Evolutionary conservation across 345 rosid genomes (phyloP), one percentile per base, ranked within the genome.

Genomic region (Barbarea vulgaris): DNA sequence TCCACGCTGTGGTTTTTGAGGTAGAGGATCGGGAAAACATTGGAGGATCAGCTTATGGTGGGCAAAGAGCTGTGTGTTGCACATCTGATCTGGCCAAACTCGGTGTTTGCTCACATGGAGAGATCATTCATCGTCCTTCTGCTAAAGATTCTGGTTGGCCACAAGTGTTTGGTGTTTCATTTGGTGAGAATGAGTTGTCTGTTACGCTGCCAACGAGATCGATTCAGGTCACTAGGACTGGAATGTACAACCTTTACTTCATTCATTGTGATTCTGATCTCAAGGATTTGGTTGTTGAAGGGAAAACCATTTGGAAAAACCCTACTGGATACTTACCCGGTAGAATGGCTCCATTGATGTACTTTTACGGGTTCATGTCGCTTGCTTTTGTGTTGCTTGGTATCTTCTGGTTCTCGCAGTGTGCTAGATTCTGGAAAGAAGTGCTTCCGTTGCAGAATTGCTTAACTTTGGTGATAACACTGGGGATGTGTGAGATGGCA

Each of bases 401-500:
- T 53, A 54, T 93, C 66, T 87, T 87, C 75, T 96, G 99, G 99
- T 93, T 96, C 89, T 91, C 90, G 0, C 96, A 93, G 75, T 96
- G 90, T 67, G 97, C 93, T 5, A 86, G 96, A 67, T 93, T 85
- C 77, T 96, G 98, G 99, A 88, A 75, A 80, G 98, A 89, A 85
- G 89, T 96, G 64, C 85, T 96, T 75, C 91, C 97, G 0, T 73
- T 96, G 74, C 94, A 93, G 71, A 96, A 96, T 76, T 93, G 93
- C 69, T 83, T 96, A 25, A 96, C 97, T 15, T 37, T 93, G 39
- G 94, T 96, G 79, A 93, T 93, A 48, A 91, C 97, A 0, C 64
- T 93, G 1, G 98, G 97, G 52, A 93, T 96, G 99, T 80, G 89
- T 65, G 99, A 96, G 87, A 90, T 93, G 98, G 85, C 98, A n/a